Conservation (phyloP, 2,329 filamentous ascomycete species). For the Immersiporthe knoxdaviesiana region DNA sequence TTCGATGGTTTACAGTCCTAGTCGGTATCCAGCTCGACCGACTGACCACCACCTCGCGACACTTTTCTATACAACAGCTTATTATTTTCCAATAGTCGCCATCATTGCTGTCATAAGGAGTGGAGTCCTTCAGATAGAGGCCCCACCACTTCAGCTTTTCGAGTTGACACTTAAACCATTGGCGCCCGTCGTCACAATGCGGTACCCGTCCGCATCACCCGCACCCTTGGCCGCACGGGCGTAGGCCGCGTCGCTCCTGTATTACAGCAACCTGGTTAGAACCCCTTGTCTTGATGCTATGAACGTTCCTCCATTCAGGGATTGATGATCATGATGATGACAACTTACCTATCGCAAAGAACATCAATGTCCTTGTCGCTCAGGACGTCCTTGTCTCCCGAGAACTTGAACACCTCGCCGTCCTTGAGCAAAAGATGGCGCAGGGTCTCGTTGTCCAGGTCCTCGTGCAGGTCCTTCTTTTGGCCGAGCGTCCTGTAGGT, state of each 20-base stretch:
- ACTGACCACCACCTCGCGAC: neutral
- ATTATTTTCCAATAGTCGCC: neutral
- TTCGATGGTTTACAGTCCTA: neutral
- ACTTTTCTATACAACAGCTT: neutral
- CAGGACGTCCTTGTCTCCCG: constrained; percentile 67
- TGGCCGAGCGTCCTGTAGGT: constrained; percentile 73
- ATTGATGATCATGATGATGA: neutral
- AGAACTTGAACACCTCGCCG: constrained; percentile 66
- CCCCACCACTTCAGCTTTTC: constrained; percentile 1
- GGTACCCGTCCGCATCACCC: constrained; percentile 72
- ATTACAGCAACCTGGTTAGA: neutral
- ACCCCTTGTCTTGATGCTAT: neutral
- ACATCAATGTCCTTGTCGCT: constrained; percentile 76
- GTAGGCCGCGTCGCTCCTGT: constrained; percentile 62
- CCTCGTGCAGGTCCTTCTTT: constrained; percentile 57
- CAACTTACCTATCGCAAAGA: constrained; percentile 69
- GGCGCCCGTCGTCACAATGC: constrained; percentile 76
- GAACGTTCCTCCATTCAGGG: neutral
- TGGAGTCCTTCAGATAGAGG: neutral
- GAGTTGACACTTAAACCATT: constrained; percentile 48
- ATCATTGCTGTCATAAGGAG: neutral
- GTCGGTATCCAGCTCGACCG: neutral
- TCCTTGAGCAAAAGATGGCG: constrained; percentile 69
- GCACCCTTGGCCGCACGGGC: constrained; percentile 76
- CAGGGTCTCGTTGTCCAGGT: constrained; percentile 63